A percentile compares a stretch with the other conserved stretches of the same genome.
Conservation (phyloP, 805 yeast species). For the Deakozyma indianensis region DNA sequence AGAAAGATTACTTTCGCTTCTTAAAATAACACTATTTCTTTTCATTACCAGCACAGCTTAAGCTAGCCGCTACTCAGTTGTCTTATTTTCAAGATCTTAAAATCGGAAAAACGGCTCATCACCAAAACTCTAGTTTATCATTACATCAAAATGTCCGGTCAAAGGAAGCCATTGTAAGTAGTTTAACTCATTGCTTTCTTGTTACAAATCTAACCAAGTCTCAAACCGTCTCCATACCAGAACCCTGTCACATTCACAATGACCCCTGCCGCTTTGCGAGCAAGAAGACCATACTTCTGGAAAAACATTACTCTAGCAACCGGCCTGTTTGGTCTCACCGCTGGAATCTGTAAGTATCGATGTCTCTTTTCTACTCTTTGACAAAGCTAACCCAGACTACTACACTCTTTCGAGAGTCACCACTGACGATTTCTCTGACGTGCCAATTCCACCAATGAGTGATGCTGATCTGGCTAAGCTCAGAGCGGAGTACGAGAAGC, state of each 20-base stretch:
- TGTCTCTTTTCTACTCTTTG: neutral
- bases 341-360: constrained; percentile 41
- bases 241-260: constrained; percentile 65
- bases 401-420: constrained; percentile 21
- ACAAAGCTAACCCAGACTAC: constrained; percentile 8
- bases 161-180: no score
- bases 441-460: constrained; percentile 86
- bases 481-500: constrained; percentile 55
- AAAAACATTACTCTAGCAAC: constrained; percentile 53
- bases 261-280: constrained; percentile 89
- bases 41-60: no score
- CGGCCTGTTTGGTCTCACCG: constrained; percentile 46
- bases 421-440: constrained; percentile 73
- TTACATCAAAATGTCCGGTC: no score
- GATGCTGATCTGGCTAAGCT: constrained; percentile 62
- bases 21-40: no score
- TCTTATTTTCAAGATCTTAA: no score
- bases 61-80: no score
- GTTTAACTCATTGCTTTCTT: no score
- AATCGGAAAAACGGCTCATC: no score
- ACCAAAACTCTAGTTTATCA: no score
- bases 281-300: constrained; percentile 76
- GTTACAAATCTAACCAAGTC: constrained; percentile 4
- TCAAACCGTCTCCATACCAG: constrained; percentile 31
- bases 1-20: no score